Evolutionary conservation across 768 basidiomycete species (phyloP), one percentile per base, ranked within the genome.

Genomic region (Myochromella boudieri): DNA sequence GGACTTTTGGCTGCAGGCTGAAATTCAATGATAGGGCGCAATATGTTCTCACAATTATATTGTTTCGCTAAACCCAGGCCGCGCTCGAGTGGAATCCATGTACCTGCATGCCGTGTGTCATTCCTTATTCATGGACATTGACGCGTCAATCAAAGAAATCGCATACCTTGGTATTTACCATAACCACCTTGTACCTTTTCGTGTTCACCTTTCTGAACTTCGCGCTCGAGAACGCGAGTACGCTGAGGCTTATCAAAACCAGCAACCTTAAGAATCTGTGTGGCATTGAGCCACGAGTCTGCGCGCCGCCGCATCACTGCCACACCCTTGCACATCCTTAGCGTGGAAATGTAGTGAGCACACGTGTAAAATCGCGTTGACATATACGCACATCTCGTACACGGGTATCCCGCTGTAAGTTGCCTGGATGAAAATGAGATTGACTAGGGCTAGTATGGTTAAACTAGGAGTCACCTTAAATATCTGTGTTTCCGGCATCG

Each of bases 111-210:
- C 17, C 26, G 21, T 10, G 25, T 58, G 25, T 37, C 21, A 31
- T 46, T 12, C 25, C 38, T 52, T 27, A 45, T 47, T 55, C 51
- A 34, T 25, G 43, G 18, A 22, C 24, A 28, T 34, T 12, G 46
- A 52, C 48, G 57, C 44, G 43, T 57, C 44, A 40, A 45, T 29
- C 26, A 22, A 17, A 48, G 36, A 52, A 48, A 44, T 47, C 34
- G 41, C 79, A 52, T 41, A 95, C 97, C 97, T 77, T 99, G 97
- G 64, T 98, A 98, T 69, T 99, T 99, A 56, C 97, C 97, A 66
- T 98, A 99, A 2, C 97, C 97, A 18, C 97, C 97, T 66, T 99
- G 97, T 0, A 99, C 95, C 65, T 99, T 99, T 69, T 98, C 95
- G 66, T 99, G 97, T 58, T 93, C 91, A 21, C 95, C 97, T 64